Evolutionary conservation across 106 monocot species (phyloP).

Genomic region (Acorus calamus): DNA sequence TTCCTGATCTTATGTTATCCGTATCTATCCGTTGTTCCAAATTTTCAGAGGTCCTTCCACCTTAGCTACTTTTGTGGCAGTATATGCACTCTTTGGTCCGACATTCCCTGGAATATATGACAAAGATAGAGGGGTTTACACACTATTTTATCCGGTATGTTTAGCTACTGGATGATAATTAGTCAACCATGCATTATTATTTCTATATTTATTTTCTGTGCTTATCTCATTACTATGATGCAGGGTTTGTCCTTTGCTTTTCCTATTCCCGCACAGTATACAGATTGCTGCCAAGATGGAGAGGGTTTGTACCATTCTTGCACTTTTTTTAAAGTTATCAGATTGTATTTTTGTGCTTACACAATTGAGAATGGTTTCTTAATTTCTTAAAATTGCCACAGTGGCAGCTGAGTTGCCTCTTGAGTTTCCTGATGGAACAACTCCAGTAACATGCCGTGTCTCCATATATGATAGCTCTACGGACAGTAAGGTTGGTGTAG

Average conservation of each 20-base stretch:
- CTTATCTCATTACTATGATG: slow-evolving; percentile 2
- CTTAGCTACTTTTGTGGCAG: slow-evolving; percentile 76
- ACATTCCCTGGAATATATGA: slow-evolving; percentile 93
- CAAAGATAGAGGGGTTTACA: slow-evolving; percentile 79
- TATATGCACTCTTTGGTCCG: slow-evolving; percentile 85
- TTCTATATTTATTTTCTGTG: slow-evolving; percentile 5
- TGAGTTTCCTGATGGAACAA: slow-evolving; percentile 97
- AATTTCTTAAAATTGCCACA: slow-evolving; percentile 24
- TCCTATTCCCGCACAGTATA: slow-evolving; percentile 80
- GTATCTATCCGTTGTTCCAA: not conserved
- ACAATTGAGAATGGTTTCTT: slow-evolving; percentile 1
- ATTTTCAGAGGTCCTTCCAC: slow-evolving; percentile 71
- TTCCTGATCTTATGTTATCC: not conserved
- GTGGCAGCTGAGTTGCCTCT: slow-evolving; percentile 78
- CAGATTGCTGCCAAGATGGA: slow-evolving; percentile 50
- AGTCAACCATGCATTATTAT: not conserved
- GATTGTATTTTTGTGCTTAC: not conserved
- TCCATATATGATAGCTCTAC: slow-evolving; percentile 75
- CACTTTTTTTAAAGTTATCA: not conserved
- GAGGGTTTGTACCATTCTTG: slow-evolving; percentile 40
- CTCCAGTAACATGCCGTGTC: slow-evolving; percentile 83
- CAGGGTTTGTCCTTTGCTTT: slow-evolving; percentile 96
- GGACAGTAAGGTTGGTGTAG: slow-evolving; percentile 83
- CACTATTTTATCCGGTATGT: slow-evolving; percentile 81
- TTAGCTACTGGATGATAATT: not conserved